Evolutionary conservation across 352 stramenopile species (phyloP).

Genomic region (Phytophthora hybrid): DNA sequence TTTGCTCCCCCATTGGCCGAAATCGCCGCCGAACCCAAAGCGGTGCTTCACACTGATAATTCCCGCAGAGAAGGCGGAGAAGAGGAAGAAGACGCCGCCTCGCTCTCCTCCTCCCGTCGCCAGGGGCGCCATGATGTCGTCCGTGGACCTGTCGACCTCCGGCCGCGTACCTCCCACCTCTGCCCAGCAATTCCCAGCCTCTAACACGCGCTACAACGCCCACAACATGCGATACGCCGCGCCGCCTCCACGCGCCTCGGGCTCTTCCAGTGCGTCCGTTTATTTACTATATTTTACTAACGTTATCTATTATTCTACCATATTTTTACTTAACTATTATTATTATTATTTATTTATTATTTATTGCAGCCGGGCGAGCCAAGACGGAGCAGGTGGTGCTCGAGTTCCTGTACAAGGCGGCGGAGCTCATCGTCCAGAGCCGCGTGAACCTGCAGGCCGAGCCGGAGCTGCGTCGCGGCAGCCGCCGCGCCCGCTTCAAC

Average conservation of each 20-base stretch:
- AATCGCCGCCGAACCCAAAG: slow-evolving; percentile 1
- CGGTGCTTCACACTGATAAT: slow-evolving; percentile 25
- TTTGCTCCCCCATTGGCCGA: neutral
- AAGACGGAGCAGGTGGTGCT: slow-evolving; percentile 90
- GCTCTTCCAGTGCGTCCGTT: slow-evolving; percentile 2
- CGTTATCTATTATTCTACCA: neutral
- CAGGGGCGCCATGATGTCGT: slow-evolving; percentile 35
- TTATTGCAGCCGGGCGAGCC: slow-evolving; percentile 53
- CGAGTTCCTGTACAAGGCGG: slow-evolving; percentile 85
- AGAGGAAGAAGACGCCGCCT: neutral
- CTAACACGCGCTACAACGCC: slow-evolving; percentile 11
- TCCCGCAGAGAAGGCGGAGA: slow-evolving; percentile 12
- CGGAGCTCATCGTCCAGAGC: slow-evolving; percentile 85
- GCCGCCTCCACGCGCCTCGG: slow-evolving; percentile 20
- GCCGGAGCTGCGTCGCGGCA: slow-evolving; percentile 47
- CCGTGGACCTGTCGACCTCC: slow-evolving; percentile 11
- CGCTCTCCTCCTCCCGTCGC: neutral
- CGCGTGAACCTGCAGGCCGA: slow-evolving; percentile 76
- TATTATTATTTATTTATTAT: neutral
- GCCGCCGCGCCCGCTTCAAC: slow-evolving; percentile 80
- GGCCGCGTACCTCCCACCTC: slow-evolving; percentile 4
- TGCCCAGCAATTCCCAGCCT: slow-evolving; percentile 12
- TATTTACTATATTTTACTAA: neutral
- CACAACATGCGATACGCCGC: slow-evolving; percentile 27
- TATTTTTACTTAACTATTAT: neutral